Base-by-base conservation (phyloP, 1,284 basidiomycete genomes). In the Sporisorium sorghi region DNA sequence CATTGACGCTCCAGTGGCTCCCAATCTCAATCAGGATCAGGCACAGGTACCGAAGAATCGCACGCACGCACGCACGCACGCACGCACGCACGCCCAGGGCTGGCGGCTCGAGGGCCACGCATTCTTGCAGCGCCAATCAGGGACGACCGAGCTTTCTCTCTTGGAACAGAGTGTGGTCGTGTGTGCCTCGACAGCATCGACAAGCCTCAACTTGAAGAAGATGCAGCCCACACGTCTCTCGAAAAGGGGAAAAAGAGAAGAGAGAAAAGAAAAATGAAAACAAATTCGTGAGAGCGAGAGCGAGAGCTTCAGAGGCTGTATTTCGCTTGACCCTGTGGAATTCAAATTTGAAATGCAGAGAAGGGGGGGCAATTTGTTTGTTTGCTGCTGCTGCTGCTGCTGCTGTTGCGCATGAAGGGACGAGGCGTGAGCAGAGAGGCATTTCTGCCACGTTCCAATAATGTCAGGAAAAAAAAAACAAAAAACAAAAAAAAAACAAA, bases 361-460 rank as follows among this genome's bases (percentile, higher is more conserved):
- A n/a, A n/a, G n/a, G n/a, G n/a, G n/a, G n/a, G n/a, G n/a, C n/a
- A n/a, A n/a, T n/a, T 47, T 14, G 26, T 7, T 40, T 40, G 8
- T 40, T n/a, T 40, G 37, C 26, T n/a, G n/a, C n/a, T n/a, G n/a
- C n/a, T n/a, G n/a, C n/a, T n/a, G n/a, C n/a, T n/a, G n/a, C 11
- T 8, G 19, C 5, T 19, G 8, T 28, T 30, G 26, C 46, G 46
- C 46, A 46, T 46, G 44, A 46, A 26, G 30, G 33, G 15, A 9
- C 4, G 14, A 37, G 35, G 5, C 10, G 35, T 5, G 14, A 12
- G 5, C 4, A 37, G 35, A 30, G 44, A 6, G n/a, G 46, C 28
- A n/a, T 32, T 47, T 47, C 46, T 30, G 46, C 28, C 46, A 47
- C 46, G 46, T 47, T 47, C 28, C 26, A 11, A n/a, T 28, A 28